Conservation (phyloP, 2,329 filamentous ascomycete species). For the Fusarium ramigenum region DNA sequence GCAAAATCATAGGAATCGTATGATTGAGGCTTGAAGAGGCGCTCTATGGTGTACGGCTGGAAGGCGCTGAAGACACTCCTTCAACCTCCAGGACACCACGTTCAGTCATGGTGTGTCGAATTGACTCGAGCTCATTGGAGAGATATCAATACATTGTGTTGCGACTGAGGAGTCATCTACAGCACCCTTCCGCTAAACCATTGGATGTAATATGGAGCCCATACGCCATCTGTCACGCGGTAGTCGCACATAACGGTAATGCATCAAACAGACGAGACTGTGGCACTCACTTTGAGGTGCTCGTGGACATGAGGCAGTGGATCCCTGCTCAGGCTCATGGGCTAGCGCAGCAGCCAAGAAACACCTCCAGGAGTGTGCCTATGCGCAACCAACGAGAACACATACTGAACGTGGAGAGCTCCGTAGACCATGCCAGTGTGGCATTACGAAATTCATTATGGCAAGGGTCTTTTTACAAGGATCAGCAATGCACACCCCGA, state of each 20-base stretch:
- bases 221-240: slow-evolving; percentile 5
- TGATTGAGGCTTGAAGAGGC: slow-evolving; percentile 21
- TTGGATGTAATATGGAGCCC: background rate
- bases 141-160: slow-evolving; percentile 2
- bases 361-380: background rate
- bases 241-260: slow-evolving; percentile 25
- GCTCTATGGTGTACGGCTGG: slow-evolving; percentile 3
- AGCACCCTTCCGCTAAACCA: background rate
- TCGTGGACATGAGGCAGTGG: background rate
- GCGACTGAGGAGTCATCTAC: slow-evolving; percentile 2
- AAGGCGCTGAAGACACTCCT: slow-evolving; percentile 15
- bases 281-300: slow-evolving; percentile 6
- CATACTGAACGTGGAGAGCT: background rate
- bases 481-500: slow-evolving; percentile 5
- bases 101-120: slow-evolving; percentile 8
- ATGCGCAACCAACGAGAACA: slow-evolving; percentile 8
- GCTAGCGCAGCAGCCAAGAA: slow-evolving; percentile 31
- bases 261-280: slow-evolving; percentile 9
- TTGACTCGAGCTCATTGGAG: background rate
- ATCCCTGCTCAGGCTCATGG: background rate
- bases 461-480: slow-evolving; percentile 24
- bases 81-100: slow-evolving; percentile 7
- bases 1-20: slow-evolving; percentile 25
- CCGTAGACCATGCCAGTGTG: slow-evolving; percentile 17
- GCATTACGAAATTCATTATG: slow-evolving; percentile 22